These are phyloP conservation scores for Cordyceps javanica DNA, from an alignment of 2,329 filamentous ascomycete species.

Conservation along the genomic window DNA sequence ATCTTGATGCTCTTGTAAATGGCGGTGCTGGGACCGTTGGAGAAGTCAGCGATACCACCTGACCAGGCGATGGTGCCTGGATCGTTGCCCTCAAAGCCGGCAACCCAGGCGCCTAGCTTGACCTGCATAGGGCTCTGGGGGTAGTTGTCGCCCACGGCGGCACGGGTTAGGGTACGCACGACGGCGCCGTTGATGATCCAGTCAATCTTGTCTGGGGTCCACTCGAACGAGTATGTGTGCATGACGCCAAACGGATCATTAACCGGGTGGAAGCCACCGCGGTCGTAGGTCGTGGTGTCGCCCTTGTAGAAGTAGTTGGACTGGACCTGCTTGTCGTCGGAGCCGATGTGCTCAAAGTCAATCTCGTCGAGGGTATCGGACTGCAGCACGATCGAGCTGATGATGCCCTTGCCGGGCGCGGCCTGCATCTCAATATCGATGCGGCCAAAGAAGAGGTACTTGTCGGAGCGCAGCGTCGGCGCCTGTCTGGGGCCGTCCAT, in stretches of 20 bases:
- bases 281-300: constrained; percentile 61
- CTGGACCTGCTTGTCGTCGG: constrained; percentile 67
- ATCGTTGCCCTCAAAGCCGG: constrained; percentile 50
- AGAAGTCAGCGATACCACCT: constrained; percentile 56
- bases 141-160: constrained; percentile 45
- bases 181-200: constrained; percentile 59
- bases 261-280: constrained; percentile 56
- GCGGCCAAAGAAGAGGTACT: constrained; percentile 96
- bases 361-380: constrained; percentile 88
- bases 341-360: constrained; percentile 93
- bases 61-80: constrained; percentile 68
- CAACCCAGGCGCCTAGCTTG: constrained; percentile 64
- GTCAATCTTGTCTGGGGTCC: constrained; percentile 56
- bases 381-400: constrained; percentile 84
- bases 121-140: constrained; percentile 71
- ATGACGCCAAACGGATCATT: constrained; percentile 49
- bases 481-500: constrained; percentile 62
- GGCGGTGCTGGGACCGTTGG: constrained; percentile 44
- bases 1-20: constrained; percentile 53
- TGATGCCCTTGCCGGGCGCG: constrained; percentile 74
- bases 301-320: constrained; percentile 82
- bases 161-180: constrained; percentile 59
- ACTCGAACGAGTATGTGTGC: constrained; percentile 65
- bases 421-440: constrained; percentile 75
- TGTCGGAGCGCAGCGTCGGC: constrained; percentile 67